phyloP scores from a whole-genome alignment of 73 alveolate genomes.

The Paraurostyla sp. region DNA sequence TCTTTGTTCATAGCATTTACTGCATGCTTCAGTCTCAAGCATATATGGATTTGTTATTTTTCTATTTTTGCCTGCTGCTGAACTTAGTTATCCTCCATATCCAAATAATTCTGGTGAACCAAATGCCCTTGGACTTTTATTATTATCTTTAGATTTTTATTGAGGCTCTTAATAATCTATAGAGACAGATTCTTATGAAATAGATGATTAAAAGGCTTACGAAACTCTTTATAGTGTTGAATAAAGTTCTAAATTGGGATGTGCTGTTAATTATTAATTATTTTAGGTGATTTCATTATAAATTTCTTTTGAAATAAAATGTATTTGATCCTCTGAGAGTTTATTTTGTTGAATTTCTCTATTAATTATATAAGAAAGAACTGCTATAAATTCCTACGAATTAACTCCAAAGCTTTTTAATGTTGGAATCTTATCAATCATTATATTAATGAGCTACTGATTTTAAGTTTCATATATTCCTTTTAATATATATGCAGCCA shows the following conservation, averaged over 20 bases:
- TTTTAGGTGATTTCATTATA: neutral
- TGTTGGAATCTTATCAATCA: neutral
- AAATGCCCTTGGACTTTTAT: too few relatives aligned
- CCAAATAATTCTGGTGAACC: too few relatives aligned
- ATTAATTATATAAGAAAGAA: conserved; percentile 26
- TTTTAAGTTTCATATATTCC: conserved; percentile 28
- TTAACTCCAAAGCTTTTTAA: conserved; percentile 32
- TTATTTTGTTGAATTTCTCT: neutral
- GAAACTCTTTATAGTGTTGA: conserved; percentile 16
- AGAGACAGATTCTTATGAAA: neutral
- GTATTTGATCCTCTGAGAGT: neutral
- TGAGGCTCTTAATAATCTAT: neutral
- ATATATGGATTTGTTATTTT: conserved; percentile 60
- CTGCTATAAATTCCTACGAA: conserved; percentile 26
- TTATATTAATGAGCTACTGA: neutral
- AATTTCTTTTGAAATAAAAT: neutral
- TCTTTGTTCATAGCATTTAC: conserved; percentile 62
- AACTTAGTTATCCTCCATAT: neutral
- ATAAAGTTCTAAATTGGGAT: conserved; percentile 53
- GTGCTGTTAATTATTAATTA: neutral
- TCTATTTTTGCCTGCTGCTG: neutral
- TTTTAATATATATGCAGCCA: conserved; percentile 42
- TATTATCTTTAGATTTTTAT: too few relatives aligned
- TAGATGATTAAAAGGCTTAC: neutral
- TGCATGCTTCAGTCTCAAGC: conserved; percentile 72